Percentiles rank a stretch among this genome's conserved stretches.
phyloP scores from a whole-genome alignment of 768 basidiomycete genomes.

The Calocybe cyanea region DNA sequence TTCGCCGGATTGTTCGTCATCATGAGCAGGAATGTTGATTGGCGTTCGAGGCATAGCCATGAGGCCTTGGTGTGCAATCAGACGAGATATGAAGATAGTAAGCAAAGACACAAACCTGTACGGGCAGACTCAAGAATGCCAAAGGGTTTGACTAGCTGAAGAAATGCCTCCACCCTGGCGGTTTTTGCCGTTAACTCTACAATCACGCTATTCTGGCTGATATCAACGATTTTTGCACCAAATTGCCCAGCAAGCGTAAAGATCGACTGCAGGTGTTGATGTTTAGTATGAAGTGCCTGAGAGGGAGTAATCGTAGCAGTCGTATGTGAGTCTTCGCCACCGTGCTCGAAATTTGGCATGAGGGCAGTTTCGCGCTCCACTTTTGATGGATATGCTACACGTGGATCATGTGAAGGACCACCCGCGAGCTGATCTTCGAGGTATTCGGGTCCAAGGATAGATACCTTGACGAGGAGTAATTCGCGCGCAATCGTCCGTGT shows the following conservation, averaged over 20 bases:
- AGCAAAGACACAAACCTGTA: constrained; percentile 53
- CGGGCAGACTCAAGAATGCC: constrained; percentile 94
- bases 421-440: constrained; percentile 87
- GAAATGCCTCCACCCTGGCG: constrained; percentile 85
- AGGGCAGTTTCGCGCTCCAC: constrained; percentile 67
- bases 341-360: constrained; percentile 75
- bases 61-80: constrained; percentile 49
- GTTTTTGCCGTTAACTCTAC: constrained; percentile 96
- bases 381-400: constrained; percentile 45
- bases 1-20: constrained; percentile 19
- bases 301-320: constrained; percentile 56
- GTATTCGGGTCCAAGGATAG: constrained; percentile 96
- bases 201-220: constrained; percentile 92
- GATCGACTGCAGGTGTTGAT: constrained; percentile 87
- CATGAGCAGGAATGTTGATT: constrained; percentile 45
- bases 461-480: constrained; percentile 92
- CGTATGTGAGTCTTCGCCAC: constrained; percentile 32
- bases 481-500: constrained; percentile 91
- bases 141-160: constrained; percentile 88
- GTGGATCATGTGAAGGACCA: constrained; percentile 79
- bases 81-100: constrained; percentile 1
- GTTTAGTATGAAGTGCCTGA: constrained; percentile 85
- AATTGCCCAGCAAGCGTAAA: constrained; percentile 83
- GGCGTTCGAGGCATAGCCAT: constrained; percentile 99
- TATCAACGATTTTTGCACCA: constrained; percentile 89